These are phyloP conservation scores for Volvox africanus DNA, from an alignment of 139 green algal genomes.

Conservation along the genomic window DNA sequence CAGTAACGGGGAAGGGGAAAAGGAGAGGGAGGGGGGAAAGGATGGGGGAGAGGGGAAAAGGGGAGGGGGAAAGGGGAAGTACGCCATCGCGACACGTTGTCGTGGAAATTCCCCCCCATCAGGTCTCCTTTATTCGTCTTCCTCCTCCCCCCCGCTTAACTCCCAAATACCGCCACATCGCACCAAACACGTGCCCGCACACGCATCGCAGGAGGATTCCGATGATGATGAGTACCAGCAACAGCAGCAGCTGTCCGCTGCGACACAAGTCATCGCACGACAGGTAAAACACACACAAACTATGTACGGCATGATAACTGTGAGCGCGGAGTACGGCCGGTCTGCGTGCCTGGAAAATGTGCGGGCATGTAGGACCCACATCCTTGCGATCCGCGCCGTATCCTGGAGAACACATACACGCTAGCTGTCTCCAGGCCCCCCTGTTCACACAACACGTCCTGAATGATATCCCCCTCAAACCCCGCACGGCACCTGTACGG, in stretches of 20 bases:
- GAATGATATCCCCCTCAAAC: background rate
- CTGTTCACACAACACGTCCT: background rate
- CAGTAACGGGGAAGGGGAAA: background rate
- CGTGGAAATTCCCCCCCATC: no score
- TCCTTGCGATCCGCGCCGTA: no score
- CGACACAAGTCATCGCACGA: background rate
- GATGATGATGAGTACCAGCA: slow-evolving; percentile 24
- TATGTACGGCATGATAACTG: background rate
- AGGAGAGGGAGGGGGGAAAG: background rate
- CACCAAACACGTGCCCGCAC: background rate
- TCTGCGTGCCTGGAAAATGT: no score
- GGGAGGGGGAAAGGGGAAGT: background rate
- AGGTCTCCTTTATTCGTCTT: background rate
- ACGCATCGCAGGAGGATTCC: slow-evolving; percentile 11
- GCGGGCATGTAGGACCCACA: no score
- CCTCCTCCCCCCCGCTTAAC: no score
- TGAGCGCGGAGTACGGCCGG: background rate
- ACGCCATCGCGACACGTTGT: no score
- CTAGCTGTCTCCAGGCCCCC: no score
- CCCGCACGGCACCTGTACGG: background rate
- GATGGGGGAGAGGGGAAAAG: background rate
- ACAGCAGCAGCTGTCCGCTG: background rate
- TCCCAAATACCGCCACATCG: no score
- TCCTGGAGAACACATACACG: no score
- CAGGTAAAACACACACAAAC: background rate